Evolutionary conservation across 1,139 yeast species (phyloP).

Genomic region (Candida gigantensis): DNA sequence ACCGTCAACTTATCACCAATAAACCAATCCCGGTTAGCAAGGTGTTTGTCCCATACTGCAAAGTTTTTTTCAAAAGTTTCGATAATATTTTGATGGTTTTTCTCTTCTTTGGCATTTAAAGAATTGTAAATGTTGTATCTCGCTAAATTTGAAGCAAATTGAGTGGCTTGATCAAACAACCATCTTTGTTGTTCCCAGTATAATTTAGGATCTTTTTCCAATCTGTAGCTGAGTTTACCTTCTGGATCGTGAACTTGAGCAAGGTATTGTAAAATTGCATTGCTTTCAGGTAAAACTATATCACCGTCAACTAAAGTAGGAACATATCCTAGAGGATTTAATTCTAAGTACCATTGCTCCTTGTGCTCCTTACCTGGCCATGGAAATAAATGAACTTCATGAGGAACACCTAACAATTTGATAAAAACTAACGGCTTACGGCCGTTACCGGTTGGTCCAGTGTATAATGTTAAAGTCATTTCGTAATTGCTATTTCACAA

Average conservation of each 20-base stretch:
- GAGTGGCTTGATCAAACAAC: slow-evolving; percentile 14
- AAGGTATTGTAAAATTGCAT: slow-evolving; percentile 14
- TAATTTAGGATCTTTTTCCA: slow-evolving; percentile 2
- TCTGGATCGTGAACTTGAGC: slow-evolving; percentile 13
- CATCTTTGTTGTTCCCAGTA: slow-evolving; percentile 14
- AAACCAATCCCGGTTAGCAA: slow-evolving; percentile 7
- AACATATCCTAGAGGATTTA: slow-evolving; percentile 15
- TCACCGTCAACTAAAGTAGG: slow-evolving; percentile 16
- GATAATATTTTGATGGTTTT: not conserved
- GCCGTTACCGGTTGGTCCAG: slow-evolving; percentile 23
- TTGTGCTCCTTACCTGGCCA: slow-evolving; percentile 17
- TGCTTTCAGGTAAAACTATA: slow-evolving; percentile 12
- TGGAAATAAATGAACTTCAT: slow-evolving; percentile 13
- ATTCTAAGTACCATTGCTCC: slow-evolving; percentile 13
- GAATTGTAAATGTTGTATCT: not conserved
- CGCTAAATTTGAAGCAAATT: slow-evolving; percentile 8
- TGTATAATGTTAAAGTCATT: slow-evolving; percentile 15
- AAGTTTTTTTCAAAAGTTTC: slow-evolving; percentile 5
- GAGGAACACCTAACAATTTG: slow-evolving; percentile 16
- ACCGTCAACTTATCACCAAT: slow-evolving; percentile 15
- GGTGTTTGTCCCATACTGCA: slow-evolving; percentile 8
- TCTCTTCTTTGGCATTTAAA: slow-evolving; percentile 3
- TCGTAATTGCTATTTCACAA: no score
- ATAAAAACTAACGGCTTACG: slow-evolving; percentile 18
- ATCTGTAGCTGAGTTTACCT: slow-evolving; percentile 9